A percentile compares a stretch with the other conserved stretches of the same genome.
These are phyloP conservation scores for Emericellopsis cladophorae DNA, from an alignment of 2,329 filamentous ascomycete species.

Conservation along the genomic window DNA sequence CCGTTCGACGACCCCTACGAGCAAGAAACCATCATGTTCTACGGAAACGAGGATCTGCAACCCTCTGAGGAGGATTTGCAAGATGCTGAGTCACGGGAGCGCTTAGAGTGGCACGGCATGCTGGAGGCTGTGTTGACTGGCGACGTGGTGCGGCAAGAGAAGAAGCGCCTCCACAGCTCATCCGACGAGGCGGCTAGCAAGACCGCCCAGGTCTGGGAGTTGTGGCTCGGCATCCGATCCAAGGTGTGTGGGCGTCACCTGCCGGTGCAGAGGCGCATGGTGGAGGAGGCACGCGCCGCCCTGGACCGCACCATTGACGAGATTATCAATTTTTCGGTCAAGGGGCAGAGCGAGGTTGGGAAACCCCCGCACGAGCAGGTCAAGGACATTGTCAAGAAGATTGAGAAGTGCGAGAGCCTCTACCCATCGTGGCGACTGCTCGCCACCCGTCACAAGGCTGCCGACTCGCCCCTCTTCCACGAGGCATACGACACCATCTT, in stretches of 20 bases:
- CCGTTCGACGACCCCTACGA: slow-evolving; percentile 75
- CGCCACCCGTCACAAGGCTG: slow-evolving; percentile 60
- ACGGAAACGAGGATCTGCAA: slow-evolving; percentile 78
- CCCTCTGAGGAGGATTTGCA: slow-evolving; percentile 83
- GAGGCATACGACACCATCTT: slow-evolving; percentile 82
- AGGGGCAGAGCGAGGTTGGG: slow-evolving; percentile 82
- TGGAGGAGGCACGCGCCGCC: slow-evolving; percentile 69
- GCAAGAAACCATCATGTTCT: slow-evolving; percentile 84
- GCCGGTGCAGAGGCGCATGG: slow-evolving; percentile 71
- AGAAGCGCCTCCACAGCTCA: slow-evolving; percentile 82
- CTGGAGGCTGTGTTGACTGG: slow-evolving; percentile 88
- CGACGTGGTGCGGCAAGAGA: slow-evolving; percentile 95
- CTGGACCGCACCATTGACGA: slow-evolving; percentile 70
- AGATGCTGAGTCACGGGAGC: slow-evolving; percentile 76
- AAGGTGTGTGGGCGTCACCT: slow-evolving; percentile 74
- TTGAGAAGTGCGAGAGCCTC: slow-evolving; percentile 75
- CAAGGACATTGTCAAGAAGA: slow-evolving; percentile 75
- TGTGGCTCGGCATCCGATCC: slow-evolving; percentile 83
- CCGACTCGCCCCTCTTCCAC: slow-evolving; percentile 63
- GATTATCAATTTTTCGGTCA: slow-evolving; percentile 87
- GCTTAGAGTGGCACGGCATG: slow-evolving; percentile 98
- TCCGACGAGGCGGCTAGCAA: slow-evolving; percentile 44
- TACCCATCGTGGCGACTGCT: slow-evolving; percentile 74
- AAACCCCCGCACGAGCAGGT: slow-evolving; percentile 84
- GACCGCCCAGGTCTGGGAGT: slow-evolving; percentile 59